A percentile compares a stretch with the other conserved stretches of the same genome.
phyloP scores from a whole-genome alignment of 768 basidiomycete genomes.

The Pleurotus pulmonarius region DNA sequence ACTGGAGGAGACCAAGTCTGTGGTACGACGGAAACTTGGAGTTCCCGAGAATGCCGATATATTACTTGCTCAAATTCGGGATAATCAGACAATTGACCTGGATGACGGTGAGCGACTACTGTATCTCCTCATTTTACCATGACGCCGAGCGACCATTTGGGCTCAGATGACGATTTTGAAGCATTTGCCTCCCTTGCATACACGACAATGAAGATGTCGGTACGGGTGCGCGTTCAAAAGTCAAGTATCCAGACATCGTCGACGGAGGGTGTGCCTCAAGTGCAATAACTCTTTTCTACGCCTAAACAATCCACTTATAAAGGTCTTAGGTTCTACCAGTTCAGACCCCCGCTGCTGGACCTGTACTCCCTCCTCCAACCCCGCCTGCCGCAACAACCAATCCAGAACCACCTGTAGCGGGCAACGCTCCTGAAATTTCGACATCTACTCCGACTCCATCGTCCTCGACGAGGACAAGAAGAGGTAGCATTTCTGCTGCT shows the following conservation, averaged over 20 bases:
- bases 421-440: no score
- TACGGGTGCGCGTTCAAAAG: slow-evolving; percentile 35
- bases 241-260: slow-evolving; percentile 13
- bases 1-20: slow-evolving; percentile 51
- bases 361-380: no score
- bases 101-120: slow-evolving; percentile 60
- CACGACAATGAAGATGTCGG: slow-evolving; percentile 18
- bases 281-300: no score
- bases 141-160: background rate
- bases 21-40: slow-evolving; percentile 60
- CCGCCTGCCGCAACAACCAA: no score
- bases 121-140: background rate
- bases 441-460: no score
- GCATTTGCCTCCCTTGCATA: slow-evolving; percentile 55
- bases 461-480: background rate
- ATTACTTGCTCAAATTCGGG: slow-evolving; percentile 49
- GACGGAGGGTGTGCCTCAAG: no score
- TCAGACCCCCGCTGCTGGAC: no score
- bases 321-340: no score
- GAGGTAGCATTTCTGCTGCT: background rate
- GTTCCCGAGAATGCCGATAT: slow-evolving; percentile 34
- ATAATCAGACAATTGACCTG: slow-evolving; percentile 55
- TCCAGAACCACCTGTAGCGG: no score
- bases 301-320: no score
- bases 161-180: slow-evolving; percentile 74